phyloP scores from a whole-genome alignment of 768 basidiomycete species.

The Tylopilus rubrobrunneus region DNA sequence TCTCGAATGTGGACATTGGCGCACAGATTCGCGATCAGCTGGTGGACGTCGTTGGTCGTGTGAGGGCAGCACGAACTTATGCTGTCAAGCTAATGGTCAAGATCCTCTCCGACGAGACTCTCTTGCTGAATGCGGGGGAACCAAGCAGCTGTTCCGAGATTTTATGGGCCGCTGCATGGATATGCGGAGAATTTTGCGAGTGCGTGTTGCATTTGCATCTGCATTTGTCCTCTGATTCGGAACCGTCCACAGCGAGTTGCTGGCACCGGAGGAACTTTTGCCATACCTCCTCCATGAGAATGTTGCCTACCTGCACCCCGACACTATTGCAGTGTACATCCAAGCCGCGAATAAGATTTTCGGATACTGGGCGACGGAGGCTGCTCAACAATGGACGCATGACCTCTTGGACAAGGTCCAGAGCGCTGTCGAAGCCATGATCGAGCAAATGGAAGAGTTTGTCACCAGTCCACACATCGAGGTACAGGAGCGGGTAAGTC shows the following conservation, averaged over 20 bases:
- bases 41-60: conserved; percentile 83
- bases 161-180: conserved; percentile 93
- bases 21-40: conserved; percentile 76
- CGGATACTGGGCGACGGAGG: conserved; percentile 74
- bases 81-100: conserved; percentile 83
- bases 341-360: conserved; percentile 85
- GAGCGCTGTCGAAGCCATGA: conserved; percentile 56
- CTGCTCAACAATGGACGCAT: conserved; percentile 74
- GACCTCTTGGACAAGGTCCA: conserved; percentile 65
- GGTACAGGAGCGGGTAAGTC: conserved; percentile 84
- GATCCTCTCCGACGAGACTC: conserved; percentile 72
- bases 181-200: conserved; percentile 93
- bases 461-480: conserved; percentile 69
- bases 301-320: conserved; percentile 52
- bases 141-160: conserved; percentile 79
- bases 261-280: conserved; percentile 71
- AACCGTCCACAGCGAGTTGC: conserved; percentile 55
- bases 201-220: conserved; percentile 35
- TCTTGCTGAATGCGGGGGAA: conserved; percentile 64
- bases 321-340: conserved; percentile 74
- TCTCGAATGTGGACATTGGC: conserved; percentile 79
- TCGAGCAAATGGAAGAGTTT: conserved; percentile 57
- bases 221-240: conserved; percentile 1
- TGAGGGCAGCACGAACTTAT: conserved; percentile 68
- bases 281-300: conserved; percentile 63